Conservation (phyloP, 371 early-diverging fungal genomes). For the Actinomortierella ambigua region DNA sequence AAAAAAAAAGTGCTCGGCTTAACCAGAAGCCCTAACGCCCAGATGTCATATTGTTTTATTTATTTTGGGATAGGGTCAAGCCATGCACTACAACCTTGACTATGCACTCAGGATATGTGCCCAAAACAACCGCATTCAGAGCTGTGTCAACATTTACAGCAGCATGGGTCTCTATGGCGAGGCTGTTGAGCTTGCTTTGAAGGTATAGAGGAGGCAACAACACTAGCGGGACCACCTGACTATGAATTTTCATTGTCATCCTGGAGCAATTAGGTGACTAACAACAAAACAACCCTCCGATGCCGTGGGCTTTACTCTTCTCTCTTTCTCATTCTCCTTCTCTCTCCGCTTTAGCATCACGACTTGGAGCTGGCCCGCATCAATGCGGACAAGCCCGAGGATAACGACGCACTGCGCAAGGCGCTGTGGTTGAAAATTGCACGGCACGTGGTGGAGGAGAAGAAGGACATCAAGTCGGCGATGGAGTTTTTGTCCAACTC, state of each 20-base stretch:
- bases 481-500: conserved; percentile 81
- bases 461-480: conserved; percentile 83
- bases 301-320: neutral
- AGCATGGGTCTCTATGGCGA: conserved; percentile 85
- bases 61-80: conserved; percentile 53
- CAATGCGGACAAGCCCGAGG: conserved; percentile 89
- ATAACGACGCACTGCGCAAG: conserved; percentile 80
- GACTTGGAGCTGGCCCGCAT: conserved; percentile 89
- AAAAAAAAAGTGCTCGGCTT: no score
- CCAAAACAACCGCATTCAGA: conserved; percentile 73
- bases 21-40: no score
- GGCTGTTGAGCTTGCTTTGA: conserved; percentile 84
- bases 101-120: conserved; percentile 88
- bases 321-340: neutral
- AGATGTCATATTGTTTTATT: no score
- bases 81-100: conserved; percentile 82
- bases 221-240: no score
- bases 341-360: conserved; percentile 72
- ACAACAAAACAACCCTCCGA: neutral
- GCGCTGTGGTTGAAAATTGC: conserved; percentile 93
- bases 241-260: no score
- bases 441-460: conserved; percentile 82
- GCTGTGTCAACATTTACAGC: conserved; percentile 84
- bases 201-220: conserved; percentile 50
- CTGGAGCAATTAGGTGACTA: no score